Percentiles rank a stretch among this genome's conserved stretches.
phyloP scores from a whole-genome alignment of 257 asterid species.

The Dorcoceras hygrometricum region DNA sequence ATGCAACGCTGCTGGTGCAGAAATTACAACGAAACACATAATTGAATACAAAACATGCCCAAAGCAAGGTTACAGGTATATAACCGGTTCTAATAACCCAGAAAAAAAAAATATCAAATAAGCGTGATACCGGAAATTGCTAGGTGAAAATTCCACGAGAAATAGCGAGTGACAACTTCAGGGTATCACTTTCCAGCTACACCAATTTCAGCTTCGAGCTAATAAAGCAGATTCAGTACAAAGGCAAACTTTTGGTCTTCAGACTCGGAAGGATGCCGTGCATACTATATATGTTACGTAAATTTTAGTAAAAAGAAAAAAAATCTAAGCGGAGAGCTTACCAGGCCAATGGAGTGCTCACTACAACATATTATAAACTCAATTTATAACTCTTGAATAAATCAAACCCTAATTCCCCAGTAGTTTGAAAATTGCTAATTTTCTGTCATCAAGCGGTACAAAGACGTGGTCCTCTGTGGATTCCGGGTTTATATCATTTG shows the following conservation, averaged over 20 bases:
- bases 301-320: too few relatives aligned
- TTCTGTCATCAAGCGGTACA: too few relatives aligned
- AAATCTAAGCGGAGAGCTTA: background rate
- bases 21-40: background rate
- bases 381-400: background rate
- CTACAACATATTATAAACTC: too few relatives aligned
- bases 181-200: background rate
- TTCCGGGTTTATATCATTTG: too few relatives aligned
- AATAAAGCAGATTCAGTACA: background rate
- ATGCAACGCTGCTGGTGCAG: background rate
- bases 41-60: background rate
- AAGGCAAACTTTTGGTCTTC: background rate
- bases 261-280: background rate
- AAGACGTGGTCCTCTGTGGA: too few relatives aligned
- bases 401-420: background rate
- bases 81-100: too few relatives aligned
- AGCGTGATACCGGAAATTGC: background rate
- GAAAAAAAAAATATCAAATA: too few relatives aligned
- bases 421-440: too few relatives aligned
- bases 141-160: background rate
- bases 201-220: background rate
- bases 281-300: too few relatives aligned
- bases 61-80: background rate
- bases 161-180: background rate
- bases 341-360: background rate